Base-by-base conservation (phyloP, 2,329 filamentous ascomycete species). In the Colletotrichum costaricense region DNA sequence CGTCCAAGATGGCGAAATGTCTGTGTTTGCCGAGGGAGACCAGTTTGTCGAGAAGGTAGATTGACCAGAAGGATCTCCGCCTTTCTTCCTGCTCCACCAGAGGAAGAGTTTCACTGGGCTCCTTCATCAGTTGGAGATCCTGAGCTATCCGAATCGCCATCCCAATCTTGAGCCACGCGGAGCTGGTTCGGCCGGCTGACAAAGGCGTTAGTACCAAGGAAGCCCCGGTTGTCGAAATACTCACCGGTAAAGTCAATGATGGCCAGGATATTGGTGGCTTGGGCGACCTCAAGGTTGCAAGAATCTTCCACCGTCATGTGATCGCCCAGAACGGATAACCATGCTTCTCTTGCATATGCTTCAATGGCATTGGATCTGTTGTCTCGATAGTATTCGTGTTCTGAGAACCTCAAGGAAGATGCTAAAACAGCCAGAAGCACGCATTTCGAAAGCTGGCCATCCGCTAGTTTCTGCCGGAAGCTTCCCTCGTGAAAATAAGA, bases 1-100 rank as follows among this genome's bases (percentile, higher is more conserved):
- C 77, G 58, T 83, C 81, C 1, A 78, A 73, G 46, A 84, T 77
- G 5, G 80, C 79, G 3, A 80, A 77, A 1, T 82, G 81, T 22
- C 82, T 77, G 46, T 78, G 77, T 7, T 80, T 78, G 3, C 79
- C 81, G 69, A 82, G 83, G 16, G 81, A 83, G 6, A 82, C 78
- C 5, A 84, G 76, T 42, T 78, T 79, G 67, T 84, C 82, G 1
- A 83, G 75, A 7, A 84, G 76, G 66, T 83, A 84, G 24, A 84
- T 76, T 4, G 82, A 84, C 82, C 82, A 84, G 59, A 83, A 84
- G 0, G 80, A 78, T 12, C 79, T 74, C 5, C 82, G 75, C n/a
- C 80, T 76, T 68, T 84, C 82, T 66, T 82, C 81, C 60, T 77
- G 75, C 28, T 82, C 78, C 5, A 72, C 63, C 16, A 62, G 65